These are phyloP conservation scores for Peronospora destructor DNA, from an alignment of 352 stramenopile genomes.

Conservation along the genomic window DNA sequence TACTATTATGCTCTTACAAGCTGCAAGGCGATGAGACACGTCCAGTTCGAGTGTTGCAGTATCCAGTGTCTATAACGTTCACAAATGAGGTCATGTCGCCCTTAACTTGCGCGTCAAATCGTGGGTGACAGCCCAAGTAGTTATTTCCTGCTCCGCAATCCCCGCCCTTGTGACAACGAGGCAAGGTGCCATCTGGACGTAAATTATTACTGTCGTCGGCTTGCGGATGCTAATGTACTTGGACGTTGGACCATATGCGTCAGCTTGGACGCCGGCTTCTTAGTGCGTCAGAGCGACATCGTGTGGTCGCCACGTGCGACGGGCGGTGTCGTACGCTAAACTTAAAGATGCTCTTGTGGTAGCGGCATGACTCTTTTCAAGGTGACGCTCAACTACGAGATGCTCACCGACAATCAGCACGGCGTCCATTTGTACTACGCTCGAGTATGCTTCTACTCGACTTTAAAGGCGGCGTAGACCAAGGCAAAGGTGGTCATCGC, in stretches of 20 bases:
- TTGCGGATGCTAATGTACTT: neutral
- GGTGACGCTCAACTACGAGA: no score
- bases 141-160: conserved; percentile 4
- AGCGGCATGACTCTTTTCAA: neutral
- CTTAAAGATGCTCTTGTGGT: conserved; percentile 1
- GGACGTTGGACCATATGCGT: neutral
- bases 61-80: conserved; percentile 68
- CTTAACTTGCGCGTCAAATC: conserved; percentile 58
- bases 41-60: conserved; percentile 39
- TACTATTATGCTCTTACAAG: conserved; percentile 44
- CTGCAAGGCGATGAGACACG: conserved; percentile 24
- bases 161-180: conserved; percentile 12
- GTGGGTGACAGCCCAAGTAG: conserved; percentile 30
- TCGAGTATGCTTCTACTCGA: no score
- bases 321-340: conserved; percentile 8
- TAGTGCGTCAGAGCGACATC: conserved; percentile 14
- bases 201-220: conserved; percentile 12
- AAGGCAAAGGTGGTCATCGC: no score
- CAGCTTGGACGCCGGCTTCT: conserved; percentile 12
- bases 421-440: neutral
- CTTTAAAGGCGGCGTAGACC: no score
- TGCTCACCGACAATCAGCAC: neutral
- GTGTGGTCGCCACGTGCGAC: conserved; percentile 14
- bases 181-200: neutral
- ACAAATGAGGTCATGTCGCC: conserved; percentile 80